These are phyloP conservation scores for Trichomonascaceae sp. DNA, from an alignment of 1,139 yeast species.

Conservation along the genomic window DNA sequence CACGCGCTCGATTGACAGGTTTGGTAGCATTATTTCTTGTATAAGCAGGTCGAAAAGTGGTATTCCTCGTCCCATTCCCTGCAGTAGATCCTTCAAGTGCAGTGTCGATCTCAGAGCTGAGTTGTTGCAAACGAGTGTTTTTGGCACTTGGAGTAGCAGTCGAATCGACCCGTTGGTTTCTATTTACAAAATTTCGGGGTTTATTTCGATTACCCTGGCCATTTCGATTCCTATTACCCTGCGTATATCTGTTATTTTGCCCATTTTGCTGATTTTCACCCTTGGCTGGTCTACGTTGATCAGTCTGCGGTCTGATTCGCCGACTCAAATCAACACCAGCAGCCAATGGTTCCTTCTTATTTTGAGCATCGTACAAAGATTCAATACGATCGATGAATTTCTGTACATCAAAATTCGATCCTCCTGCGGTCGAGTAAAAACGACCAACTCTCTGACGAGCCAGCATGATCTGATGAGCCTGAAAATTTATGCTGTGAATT, in stretches of 20 bases:
- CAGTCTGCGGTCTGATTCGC: not conserved
- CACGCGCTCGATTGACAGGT: not conserved
- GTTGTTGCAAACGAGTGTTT: constrained; percentile 3
- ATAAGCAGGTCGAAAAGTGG: not conserved
- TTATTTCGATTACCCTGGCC: not conserved
- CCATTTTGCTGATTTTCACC: not conserved
- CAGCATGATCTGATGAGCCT: not conserved
- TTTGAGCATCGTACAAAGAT: constrained; percentile 23
- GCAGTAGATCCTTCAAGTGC: constrained; percentile 1
- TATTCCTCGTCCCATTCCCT: not conserved
- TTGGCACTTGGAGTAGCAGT: not conserved
- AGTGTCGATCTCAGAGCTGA: constrained; percentile 6
- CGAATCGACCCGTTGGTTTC: not conserved
- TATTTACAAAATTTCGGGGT: not conserved
- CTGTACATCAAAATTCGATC: constrained; percentile 21
- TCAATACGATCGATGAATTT: constrained; percentile 27
- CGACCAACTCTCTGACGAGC: not conserved
- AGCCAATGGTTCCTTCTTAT: constrained; percentile 13
- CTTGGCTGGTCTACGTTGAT: not conserved
- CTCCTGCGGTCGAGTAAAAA: not conserved
- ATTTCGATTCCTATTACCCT: not conserved
- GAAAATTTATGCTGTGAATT: not conserved
- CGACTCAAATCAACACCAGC: not conserved
- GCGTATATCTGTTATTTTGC: not conserved
- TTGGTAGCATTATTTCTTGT: not conserved